Percentiles rank a stretch among this genome's conserved stretches.
These are phyloP conservation scores for Crassisporium funariophilum DNA, from an alignment of 768 basidiomycete species.

Conservation along the genomic window DNA sequence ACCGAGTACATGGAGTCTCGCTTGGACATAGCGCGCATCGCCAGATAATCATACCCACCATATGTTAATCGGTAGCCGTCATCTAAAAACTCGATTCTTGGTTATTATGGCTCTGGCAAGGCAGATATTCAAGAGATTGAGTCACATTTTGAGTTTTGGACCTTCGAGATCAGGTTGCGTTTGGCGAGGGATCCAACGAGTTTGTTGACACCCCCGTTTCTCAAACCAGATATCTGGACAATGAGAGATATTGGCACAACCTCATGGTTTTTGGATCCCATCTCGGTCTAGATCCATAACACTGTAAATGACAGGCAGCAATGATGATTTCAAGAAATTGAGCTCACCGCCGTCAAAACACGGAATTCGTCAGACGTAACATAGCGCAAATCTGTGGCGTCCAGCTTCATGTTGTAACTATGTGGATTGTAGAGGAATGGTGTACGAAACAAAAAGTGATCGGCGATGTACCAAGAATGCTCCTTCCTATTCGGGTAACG, in stretches of 20 bases:
- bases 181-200: slow-evolving; percentile 88
- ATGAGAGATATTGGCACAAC: slow-evolving; percentile 89
- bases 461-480: slow-evolving; percentile 2
- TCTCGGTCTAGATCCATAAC: slow-evolving; percentile 83
- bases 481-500: neutral
- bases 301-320: slow-evolving; percentile 6
- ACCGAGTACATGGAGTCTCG: slow-evolving; percentile 87
- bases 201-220: slow-evolving; percentile 94
- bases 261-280: slow-evolving; percentile 98
- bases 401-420: slow-evolving; percentile 74
- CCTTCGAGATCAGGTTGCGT: slow-evolving; percentile 84
- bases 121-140: neutral
- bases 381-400: slow-evolving; percentile 93
- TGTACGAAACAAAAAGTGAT: slow-evolving; percentile 17
- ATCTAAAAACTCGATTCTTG: slow-evolving; percentile 49
- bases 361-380: slow-evolving; percentile 91
- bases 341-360: slow-evolving; percentile 86
- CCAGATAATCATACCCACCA: slow-evolving; percentile 97
- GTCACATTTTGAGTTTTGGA: slow-evolving; percentile 91
- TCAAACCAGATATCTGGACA: slow-evolving; percentile 88
- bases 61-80: slow-evolving; percentile 98
- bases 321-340: slow-evolving; percentile 1
- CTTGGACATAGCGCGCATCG: slow-evolving; percentile 91
- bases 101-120: slow-evolving; percentile 7
- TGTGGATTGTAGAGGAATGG: neutral